These are phyloP conservation scores for Aquilaria malaccensis DNA, from an alignment of 345 rosid genomes.

Conservation along the genomic window DNA sequence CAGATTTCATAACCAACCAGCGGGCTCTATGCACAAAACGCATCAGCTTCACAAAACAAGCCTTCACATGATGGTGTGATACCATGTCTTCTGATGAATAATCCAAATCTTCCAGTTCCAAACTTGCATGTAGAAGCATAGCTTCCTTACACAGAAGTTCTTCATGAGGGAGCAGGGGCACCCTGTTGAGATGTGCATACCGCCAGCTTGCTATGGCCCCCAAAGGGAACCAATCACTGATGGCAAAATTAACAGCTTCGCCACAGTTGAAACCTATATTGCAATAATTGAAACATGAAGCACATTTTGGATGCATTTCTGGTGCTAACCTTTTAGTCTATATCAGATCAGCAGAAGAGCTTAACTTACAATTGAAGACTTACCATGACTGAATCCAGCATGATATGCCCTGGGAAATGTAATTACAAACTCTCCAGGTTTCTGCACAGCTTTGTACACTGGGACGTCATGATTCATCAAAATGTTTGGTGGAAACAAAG, in stretches of 20 bases:
- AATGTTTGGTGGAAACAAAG: slow-evolving; percentile 89
- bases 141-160: slow-evolving; percentile 97
- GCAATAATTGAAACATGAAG: slow-evolving; percentile 12
- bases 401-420: slow-evolving; percentile 98
- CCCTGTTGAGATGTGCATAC: slow-evolving; percentile 82
- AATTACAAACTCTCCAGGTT: slow-evolving; percentile 90
- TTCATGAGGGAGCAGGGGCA: slow-evolving; percentile 96
- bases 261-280: slow-evolving; percentile 96
- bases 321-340: not conserved
- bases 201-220: slow-evolving; percentile 94
- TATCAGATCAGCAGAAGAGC: not conserved
- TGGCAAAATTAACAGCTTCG: slow-evolving; percentile 99
- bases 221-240: slow-evolving; percentile 92
- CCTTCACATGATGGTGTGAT: slow-evolving; percentile 48
- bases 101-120: slow-evolving; percentile 52
- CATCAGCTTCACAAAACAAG: slow-evolving; percentile 72
- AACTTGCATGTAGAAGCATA: slow-evolving; percentile 50
- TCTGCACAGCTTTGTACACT: slow-evolving; percentile 94
- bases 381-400: slow-evolving; percentile 99
- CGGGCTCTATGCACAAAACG: slow-evolving; percentile 77
- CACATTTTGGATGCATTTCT: slow-evolving; percentile 1
- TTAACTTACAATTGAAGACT: not conserved
- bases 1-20: slow-evolving; percentile 68
- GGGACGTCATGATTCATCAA: slow-evolving; percentile 81
- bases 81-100: slow-evolving; percentile 45